Conservation (phyloP, 805 yeast species). For the Candida methanosorbosa region DNA sequence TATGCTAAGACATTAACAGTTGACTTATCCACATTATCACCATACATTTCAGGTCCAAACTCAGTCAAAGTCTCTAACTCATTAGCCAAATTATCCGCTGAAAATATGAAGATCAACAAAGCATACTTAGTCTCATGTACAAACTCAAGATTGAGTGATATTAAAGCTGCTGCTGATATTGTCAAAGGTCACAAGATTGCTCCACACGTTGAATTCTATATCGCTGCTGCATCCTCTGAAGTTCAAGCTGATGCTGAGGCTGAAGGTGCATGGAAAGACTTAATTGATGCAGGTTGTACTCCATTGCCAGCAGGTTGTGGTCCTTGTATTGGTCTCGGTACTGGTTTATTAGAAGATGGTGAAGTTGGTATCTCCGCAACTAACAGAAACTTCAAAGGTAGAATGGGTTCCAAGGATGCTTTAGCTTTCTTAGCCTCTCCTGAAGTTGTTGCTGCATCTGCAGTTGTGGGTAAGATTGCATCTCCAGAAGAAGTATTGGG, state of each 20-base stretch:
- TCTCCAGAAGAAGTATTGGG: constrained; percentile 84
- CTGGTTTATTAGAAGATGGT: constrained; percentile 89
- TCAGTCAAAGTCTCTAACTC: constrained; percentile 88
- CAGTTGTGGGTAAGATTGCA: constrained; percentile 89
- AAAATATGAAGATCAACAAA: constrained; percentile 76
- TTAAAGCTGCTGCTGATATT: constrained; percentile 89
- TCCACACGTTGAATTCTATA: constrained; percentile 86
- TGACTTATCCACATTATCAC: constrained; percentile 74
- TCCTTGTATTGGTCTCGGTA: constrained; percentile 96
- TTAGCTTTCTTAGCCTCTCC: constrained; percentile 95
- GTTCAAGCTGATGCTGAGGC: constrained; percentile 91
- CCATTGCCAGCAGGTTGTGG: constrained; percentile 99
- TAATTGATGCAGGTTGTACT: constrained; percentile 87
- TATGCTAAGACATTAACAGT: constrained; percentile 85
- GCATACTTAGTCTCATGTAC: constrained; percentile 98
- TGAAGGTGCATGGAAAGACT: constrained; percentile 84
- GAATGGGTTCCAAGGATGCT: constrained; percentile 98
- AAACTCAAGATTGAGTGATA: constrained; percentile 86
- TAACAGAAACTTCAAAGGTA: constrained; percentile 96
- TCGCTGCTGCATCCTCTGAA: constrained; percentile 93
- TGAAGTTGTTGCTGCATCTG: constrained; percentile 97
- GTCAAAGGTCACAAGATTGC: constrained; percentile 78
- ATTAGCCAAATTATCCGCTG: constrained; percentile 59
- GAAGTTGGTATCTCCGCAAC: constrained; percentile 99
- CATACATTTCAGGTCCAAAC: constrained; percentile 93